Percentiles rank a stretch among this genome's conserved stretches.
Evolutionary conservation across 306 rosid species (phyloP).

Genomic region (Psophocarpus tetragonolobus): DNA sequence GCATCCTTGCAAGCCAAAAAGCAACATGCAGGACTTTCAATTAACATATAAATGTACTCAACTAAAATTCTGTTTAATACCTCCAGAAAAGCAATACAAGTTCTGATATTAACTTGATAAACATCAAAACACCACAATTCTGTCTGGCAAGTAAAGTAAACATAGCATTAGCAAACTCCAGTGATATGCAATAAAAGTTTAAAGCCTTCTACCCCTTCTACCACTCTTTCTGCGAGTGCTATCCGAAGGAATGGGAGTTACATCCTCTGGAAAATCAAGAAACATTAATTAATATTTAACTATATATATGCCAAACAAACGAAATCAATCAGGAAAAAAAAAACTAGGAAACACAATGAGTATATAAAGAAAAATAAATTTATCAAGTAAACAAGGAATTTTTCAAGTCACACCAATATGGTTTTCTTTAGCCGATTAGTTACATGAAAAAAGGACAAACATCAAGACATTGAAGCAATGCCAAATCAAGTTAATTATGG

Average conservation of each 20-base stretch:
- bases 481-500: neutral
- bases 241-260: constrained; percentile 86
- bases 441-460: no score
- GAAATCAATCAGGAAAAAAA: neutral
- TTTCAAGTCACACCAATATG: neutral
- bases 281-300: neutral
- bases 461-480: neutral
- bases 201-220: constrained; percentile 84
- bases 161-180: constrained; percentile 8
- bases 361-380: neutral
- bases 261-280: constrained; percentile 69
- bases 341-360: neutral
- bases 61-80: constrained; percentile 17
- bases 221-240: constrained; percentile 97
- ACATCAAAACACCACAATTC: constrained; percentile 16
- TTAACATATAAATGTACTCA: neutral
- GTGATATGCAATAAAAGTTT: constrained; percentile 22
- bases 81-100: constrained; percentile 23
- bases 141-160: constrained; percentile 21
- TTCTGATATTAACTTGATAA: constrained; percentile 32
- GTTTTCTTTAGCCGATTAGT: no score
- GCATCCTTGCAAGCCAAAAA: neutral
- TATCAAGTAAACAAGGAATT: neutral
- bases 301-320: neutral
- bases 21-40: constrained; percentile 3